Base-by-base conservation (phyloP, 2,329 filamentous ascomycete species). In the Tolypocladium paradoxum region DNA sequence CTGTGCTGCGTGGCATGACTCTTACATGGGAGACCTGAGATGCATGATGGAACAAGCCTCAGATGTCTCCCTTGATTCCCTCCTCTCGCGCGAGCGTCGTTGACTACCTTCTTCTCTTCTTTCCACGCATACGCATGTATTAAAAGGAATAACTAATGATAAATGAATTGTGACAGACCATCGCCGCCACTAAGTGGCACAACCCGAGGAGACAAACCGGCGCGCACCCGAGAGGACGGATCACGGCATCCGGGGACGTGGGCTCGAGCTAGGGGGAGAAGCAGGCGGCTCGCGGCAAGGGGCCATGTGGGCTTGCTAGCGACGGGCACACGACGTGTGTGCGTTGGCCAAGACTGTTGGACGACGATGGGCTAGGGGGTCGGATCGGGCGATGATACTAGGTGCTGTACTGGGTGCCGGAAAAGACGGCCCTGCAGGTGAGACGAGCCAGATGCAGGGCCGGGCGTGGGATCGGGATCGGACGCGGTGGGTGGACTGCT, bases 1-100 rank as follows among this genome's bases (percentile, higher is more conserved):
- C 48, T 60, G 58, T 63, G 62, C 62, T 66, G 62, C 58, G 55
- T 64, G 61, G 61, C 54, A 48, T 59, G 51, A 50, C 52, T 51
- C 58, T 54, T 46, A 22, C 37, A 34, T 6, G 47, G 45, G 48
- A 38, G 61, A 56, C 53, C 58, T 58, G 57, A 63, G 57, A 63
- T 65, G 64, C 63, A 63, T 60, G 55, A 12, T 57, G 58, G 59
- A 58, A 57, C 57, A 36, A 49, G 56, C 56, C 60, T 58, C 50
- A 18, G 56, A 56, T 55, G 50, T 48, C 56, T 57, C 56, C 54
- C 50, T 52, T 58, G 52, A 37, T 49, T 55, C 40, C 48, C 48
- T 53, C 53, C 33, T 27, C 7, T 31, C 20, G 6, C 18, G 27
- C 43, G 27, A 46, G 27, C 43, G 40, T 43, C 8, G 40, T 43